Base-by-base conservation (phyloP, 768 basidiomycete genomes). In the Termitomyces sp. region DNA sequence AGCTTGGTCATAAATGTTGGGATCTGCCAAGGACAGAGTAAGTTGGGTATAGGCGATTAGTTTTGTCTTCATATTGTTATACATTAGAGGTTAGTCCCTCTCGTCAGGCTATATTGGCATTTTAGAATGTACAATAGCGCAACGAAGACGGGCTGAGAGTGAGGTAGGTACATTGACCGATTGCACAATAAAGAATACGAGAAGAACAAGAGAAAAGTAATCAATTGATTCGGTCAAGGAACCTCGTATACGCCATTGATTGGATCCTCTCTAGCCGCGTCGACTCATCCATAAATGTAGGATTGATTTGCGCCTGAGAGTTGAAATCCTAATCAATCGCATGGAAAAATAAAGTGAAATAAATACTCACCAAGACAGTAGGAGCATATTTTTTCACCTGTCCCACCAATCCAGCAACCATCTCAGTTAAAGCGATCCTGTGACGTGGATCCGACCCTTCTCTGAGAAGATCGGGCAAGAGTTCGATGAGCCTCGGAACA, bases 371-470 rank as follows among this genome's bases (percentile, higher is more conserved):
- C 70, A 90, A 66, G 15, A 79, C 77, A 4, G 82, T 69, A 10
- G 88, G 87, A 55, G 78, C 80, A 51, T 81, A 74, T 58, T 79
- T 81, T 66, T 88, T 86, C 36, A 87, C 77, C 39, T 81, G 73
- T 20, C 71, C 70, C 41, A 88, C 77, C 58, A 93, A 66, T n/a
- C 78, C 76, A 3, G 81, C 75, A 48, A 85, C 80, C 87, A 93
- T 92, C 64, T 85, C 84, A 28, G 86, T 80, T 47, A 90, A 65
- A 5, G 90, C 89, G 10, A 86, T 86, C 55, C 74, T 80, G 69
- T 90, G 88, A 53, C 86, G 76, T n/a, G 77, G 70, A 62, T 92
- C 84, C 41, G 72, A 70, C 26, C 75, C 73, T 51, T 87, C 77
- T 55, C 74, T 76, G 29, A 92, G 72, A 5, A 90, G 75, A 60